Evolutionary conservation across 1,139 yeast genomes (phyloP), one percentile per base, ranked within the genome.

Genomic region (Yamadazyma mexicana): DNA sequence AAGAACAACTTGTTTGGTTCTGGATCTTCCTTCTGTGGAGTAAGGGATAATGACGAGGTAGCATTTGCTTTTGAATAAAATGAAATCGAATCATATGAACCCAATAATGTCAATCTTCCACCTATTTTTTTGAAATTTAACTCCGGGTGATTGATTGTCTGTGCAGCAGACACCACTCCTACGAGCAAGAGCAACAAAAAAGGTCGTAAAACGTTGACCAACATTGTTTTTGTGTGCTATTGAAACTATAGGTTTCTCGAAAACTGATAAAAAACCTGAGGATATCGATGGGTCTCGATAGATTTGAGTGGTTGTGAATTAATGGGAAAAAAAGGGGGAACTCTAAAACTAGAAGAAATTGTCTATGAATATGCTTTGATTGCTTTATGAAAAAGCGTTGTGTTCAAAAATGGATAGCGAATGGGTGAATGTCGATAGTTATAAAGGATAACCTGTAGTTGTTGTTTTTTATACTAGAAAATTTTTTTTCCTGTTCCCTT

Each of bases 21-120:
- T 7, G 31, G 27, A 20, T 36, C 37, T 14, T 33, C 32, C n/a
- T 40, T 27, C 17, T 18, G 25, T 10, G 35, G 14, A 7, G 43
- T n/a, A 3, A 35, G 23, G 45, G 37, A 38, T 17, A 64, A 51
- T 34, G 56, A 55, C 16, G 59, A 44, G 16, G 74, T 60, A 30
- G 64, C 82, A 40, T 87, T 87, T 23, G 60, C 54, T 49, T 73
- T 80, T 27, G 68, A 54, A 59, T 83, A 83, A 38, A 71, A 66
- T 1, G 92, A 76, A 22, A 84, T 56, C 12, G 83, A 80, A 43
- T 78, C 75, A 50, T 79, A 84, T 31, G 72, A 64, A 8, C 96
- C 96, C 37, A 85, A 71, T 14, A 87, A 51, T 5, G 84, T 82
- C 36, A 87, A 62, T 41, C 68, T 54, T 15, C 66, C 62, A 25